These are phyloP conservation scores for Ogataea hybrid DNA, from an alignment of 1,139 yeast genomes.

Conservation along the genomic window DNA sequence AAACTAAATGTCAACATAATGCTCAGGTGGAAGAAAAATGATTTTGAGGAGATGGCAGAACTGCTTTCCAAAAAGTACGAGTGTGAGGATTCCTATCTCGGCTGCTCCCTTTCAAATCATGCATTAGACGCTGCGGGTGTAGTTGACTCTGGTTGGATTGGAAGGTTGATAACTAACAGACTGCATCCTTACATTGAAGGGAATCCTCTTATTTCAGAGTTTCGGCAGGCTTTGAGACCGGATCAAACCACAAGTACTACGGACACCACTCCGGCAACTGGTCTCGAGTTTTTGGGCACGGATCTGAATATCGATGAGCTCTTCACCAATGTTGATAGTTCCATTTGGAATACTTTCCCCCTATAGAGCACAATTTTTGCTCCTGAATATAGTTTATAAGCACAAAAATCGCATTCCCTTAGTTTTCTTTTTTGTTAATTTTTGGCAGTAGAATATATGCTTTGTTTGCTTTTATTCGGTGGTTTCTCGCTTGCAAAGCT, in stretches of 20 bases:
- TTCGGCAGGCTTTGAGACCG: not conserved
- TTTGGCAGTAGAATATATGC: not conserved
- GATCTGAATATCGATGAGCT: not conserved
- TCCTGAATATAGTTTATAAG: no score
- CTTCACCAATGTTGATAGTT: not conserved
- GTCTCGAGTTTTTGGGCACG: not conserved
- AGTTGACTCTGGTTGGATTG: conserved; percentile 20
- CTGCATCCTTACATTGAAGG: conserved; percentile 3
- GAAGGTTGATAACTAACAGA: conserved; percentile 12
- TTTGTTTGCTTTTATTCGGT: not conserved
- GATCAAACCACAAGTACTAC: not conserved
- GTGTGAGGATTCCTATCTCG: not conserved
- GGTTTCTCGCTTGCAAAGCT: conserved; percentile 13
- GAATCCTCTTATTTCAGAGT: not conserved
- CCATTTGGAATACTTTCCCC: not conserved
- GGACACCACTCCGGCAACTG: not conserved
- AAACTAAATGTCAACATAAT: not conserved
- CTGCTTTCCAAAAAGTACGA: not conserved
- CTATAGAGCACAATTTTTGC: not conserved
- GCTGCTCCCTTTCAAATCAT: not conserved
- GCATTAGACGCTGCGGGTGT: not conserved
- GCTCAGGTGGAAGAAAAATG: not conserved
- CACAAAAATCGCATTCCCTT: no score
- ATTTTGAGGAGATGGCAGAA: not conserved
- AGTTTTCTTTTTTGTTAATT: not conserved